Evolutionary conservation across 2,329 filamentous ascomycete genomes (phyloP).

Genomic region (Fusarium verticillioides): DNA sequence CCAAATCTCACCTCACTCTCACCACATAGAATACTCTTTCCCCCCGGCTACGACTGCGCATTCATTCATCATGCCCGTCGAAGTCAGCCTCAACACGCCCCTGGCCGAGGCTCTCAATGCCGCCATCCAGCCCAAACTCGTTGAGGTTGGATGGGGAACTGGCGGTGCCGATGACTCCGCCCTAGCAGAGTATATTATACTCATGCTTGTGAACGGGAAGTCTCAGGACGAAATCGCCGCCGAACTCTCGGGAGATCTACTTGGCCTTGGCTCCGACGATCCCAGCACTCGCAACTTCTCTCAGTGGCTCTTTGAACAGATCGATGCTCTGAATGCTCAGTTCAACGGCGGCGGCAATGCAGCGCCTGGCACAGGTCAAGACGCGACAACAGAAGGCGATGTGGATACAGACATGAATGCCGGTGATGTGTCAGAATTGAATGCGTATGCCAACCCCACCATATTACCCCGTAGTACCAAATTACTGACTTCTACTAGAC

Average conservation of each 20-base stretch:
- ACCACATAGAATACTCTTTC: not conserved
- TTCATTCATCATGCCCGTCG: slow-evolving; percentile 74
- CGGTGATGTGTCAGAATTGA: slow-evolving; percentile 60
- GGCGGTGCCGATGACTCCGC: slow-evolving; percentile 81
- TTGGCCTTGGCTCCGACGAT: slow-evolving; percentile 85
- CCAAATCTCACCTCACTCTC: slow-evolving; percentile 12
- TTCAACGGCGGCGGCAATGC: slow-evolving; percentile 61
- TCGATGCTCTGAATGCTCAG: slow-evolving; percentile 73
- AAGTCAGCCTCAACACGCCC: slow-evolving; percentile 80
- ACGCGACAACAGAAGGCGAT: slow-evolving; percentile 52
- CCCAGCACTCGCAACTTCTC: slow-evolving; percentile 85
- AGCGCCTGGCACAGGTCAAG: slow-evolving; percentile 49
- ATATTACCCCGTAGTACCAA: slow-evolving; percentile 4
- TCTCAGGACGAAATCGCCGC: slow-evolving; percentile 88
- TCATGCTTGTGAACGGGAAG: slow-evolving; percentile 97
- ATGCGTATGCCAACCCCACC: slow-evolving; percentile 63
- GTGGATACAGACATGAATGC: slow-evolving; percentile 82
- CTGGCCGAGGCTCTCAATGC: slow-evolving; percentile 85
- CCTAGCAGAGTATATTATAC: slow-evolving; percentile 93
- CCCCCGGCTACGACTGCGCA: slow-evolving; percentile 17
- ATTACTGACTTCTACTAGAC: slow-evolving; percentile 68
- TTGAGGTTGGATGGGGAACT: slow-evolving; percentile 91
- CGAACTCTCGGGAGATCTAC: slow-evolving; percentile 88
- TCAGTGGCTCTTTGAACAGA: slow-evolving; percentile 92
- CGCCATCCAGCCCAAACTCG: slow-evolving; percentile 88